Evolutionary conservation across 2,329 filamentous ascomycete species (phyloP), one percentile per base, ranked within the genome.

Genomic region (Aureobasidium vineae): DNA sequence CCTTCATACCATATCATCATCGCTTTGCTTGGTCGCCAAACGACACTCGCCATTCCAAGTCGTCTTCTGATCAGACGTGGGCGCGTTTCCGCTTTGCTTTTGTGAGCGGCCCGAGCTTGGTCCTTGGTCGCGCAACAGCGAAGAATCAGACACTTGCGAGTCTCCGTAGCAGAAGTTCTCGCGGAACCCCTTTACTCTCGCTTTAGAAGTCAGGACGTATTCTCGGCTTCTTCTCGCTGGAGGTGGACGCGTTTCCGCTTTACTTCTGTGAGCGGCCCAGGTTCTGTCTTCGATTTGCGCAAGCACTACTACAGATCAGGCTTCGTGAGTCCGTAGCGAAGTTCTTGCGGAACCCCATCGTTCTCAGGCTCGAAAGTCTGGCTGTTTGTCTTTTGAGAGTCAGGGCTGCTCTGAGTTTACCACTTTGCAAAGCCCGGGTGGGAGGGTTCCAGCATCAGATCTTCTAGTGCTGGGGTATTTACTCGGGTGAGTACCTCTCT

Each of bases 361-460:
- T 40, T 15, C 1, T 56, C 36, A 11, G 21, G 4, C 19, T 31
- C 26, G 47, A 8, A 19, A n/a, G n/a, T 43, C 19, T n/a, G 41
- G 19, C 41, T 43, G 16, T 43, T 7, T 21, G 16, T 43, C 16
- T 41, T 19, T 16, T n/a, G 4, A 16, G 45, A 63, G 59, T 52
- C 59, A 63, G 59, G 59, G 59, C 45, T 63, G 16, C 59, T 63
- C 59, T 50, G 31, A 63, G 16, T 23, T 1, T 41, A 41, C 41
- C 2, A 7, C 41, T 2, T 63, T 26, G 31, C 33, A 47, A 63
- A 63, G 59, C 59, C 59, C 45, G 59, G 59, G 59, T 52, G 59
- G 59, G 59, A 38, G 59, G 45, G 59, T 52, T 63, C 33, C 59
- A 50, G 49, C 26, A 52, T 52, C 26, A 50, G 23, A 41, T 23